Conservation (phyloP, 176 grass and related monocot genomes). For the Musa itinerans region DNA sequence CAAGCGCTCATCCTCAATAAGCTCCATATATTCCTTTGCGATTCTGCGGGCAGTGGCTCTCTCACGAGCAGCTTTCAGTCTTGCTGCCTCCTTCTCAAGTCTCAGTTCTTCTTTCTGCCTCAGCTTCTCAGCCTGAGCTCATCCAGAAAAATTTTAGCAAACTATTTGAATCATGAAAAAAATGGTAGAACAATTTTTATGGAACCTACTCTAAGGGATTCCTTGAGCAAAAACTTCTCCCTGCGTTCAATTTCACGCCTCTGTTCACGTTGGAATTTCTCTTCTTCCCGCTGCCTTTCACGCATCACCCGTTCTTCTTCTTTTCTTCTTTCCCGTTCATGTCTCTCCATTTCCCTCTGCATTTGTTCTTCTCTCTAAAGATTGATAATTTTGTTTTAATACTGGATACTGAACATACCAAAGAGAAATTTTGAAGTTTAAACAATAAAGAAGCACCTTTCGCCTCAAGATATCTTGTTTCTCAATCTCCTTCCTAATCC, state of each 20-base stretch:
- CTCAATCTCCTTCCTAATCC: constrained; percentile 86
- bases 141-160: not conserved
- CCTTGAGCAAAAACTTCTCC: constrained; percentile 73
- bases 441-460: constrained; percentile 54
- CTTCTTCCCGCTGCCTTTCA: constrained; percentile 79
- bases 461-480: constrained; percentile 83
- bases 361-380: constrained; percentile 83
- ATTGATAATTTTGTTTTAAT: not conserved
- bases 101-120: constrained; percentile 85
- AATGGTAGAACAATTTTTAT: constrained; percentile 2
- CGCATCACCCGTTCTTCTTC: constrained; percentile 80
- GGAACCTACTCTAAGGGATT: constrained; percentile 54
- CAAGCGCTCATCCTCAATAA: constrained; percentile 91
- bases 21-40: constrained; percentile 69
- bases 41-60: constrained; percentile 90
- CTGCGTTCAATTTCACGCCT: constrained; percentile 77
- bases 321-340: constrained; percentile 83
- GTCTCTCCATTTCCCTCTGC: constrained; percentile 76
- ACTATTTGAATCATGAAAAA: not conserved
- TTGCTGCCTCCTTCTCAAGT: constrained; percentile 78
- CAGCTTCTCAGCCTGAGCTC: constrained; percentile 63
- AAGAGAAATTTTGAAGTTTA: not conserved
- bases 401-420: not conserved
- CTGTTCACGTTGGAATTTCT: constrained; percentile 70
- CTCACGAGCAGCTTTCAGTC: constrained; percentile 79